Evolutionary conservation across 345 rosid species (phyloP), one percentile per base, ranked within the genome.

Genomic region (Limnanthes douglasii): DNA sequence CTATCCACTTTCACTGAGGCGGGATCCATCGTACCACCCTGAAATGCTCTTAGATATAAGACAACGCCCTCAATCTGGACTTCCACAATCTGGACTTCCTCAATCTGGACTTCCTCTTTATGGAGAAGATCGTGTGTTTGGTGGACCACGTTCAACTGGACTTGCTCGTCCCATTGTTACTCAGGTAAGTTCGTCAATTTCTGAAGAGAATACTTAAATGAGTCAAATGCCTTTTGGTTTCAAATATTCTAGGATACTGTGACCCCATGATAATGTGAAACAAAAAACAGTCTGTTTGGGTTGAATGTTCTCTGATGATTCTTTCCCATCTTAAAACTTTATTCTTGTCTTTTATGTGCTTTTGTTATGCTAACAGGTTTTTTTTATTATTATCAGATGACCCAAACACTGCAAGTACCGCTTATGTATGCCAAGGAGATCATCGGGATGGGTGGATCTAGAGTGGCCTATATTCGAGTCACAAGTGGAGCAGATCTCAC

Each of bases 391-490:
- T 38, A 30, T 38, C 56, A 83, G 95, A 43, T 83, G 37, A 64
- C 84, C 35, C 86, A 75, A 47, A 83, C 78, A 8, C 72, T 83
- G 83, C 86, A 75, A 72, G 65, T 83, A 43, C 92, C 95, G 3
- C 57, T 83, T 39, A 60, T 80, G 10, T 75, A 72, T 59, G 95
- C 83, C 6, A 80, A 78, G 51, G 86, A 84, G 54, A 83, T 83
- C 3, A 78, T 83, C 23, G 90, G 94, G 44, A 34, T 78, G 31
- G 73, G 70, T 41, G 94, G 94, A 34, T 62, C 66, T 40, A 84
- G 66, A 48, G 76, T 84, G 48, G 88, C 77, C 38, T 70, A 53
- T 56, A 75, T 84, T 18, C 88, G 85, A 7, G 64, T 64, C 15
- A 53, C 76, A 20, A 79, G 93, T 40, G 93, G 88, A 35, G 85